Evolutionary conservation across 2,329 filamentous ascomycete species (phyloP).

Genomic region (Aspergillus sp.): DNA sequence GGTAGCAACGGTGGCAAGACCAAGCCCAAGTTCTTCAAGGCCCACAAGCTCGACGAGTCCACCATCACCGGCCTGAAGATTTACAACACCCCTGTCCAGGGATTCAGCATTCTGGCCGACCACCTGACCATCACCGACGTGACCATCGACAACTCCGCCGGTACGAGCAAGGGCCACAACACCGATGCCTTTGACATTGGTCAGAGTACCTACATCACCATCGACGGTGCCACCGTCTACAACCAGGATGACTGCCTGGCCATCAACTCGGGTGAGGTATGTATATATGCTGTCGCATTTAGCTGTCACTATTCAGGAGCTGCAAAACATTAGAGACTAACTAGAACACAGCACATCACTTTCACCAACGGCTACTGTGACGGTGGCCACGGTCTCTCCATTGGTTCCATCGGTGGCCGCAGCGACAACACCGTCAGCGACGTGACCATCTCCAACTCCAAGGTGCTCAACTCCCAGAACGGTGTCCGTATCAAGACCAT

Average conservation of each 20-base stretch:
- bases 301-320: too few species aligned
- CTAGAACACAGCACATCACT: conserved; percentile 42
- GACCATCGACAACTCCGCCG: conserved; percentile 60
- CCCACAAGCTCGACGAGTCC: conserved; percentile 35
- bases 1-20: conserved; percentile 62
- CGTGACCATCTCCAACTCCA: conserved; percentile 53
- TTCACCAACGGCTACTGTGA: conserved; percentile 50
- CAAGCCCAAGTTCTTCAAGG: conserved; percentile 67
- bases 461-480: conserved; percentile 46
- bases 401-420: conserved; percentile 48
- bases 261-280: conserved; percentile 53
- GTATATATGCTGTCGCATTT: background rate
- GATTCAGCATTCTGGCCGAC: conserved; percentile 48
- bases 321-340: background rate
- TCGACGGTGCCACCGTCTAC: conserved; percentile 56
- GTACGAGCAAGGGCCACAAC: conserved; percentile 54
- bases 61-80: conserved; percentile 35
- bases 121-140: conserved; percentile 54
- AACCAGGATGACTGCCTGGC: conserved; percentile 66
- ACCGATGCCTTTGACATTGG: conserved; percentile 64
- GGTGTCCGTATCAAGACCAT: conserved; percentile 53
- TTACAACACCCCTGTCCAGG: conserved; percentile 40
- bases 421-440: conserved; percentile 55
- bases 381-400: conserved; percentile 37
- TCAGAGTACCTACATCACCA: conserved; percentile 52